phyloP scores from a whole-genome alignment of 352 stramenopile genomes.

The Salisapilia sapeloensis region DNA sequence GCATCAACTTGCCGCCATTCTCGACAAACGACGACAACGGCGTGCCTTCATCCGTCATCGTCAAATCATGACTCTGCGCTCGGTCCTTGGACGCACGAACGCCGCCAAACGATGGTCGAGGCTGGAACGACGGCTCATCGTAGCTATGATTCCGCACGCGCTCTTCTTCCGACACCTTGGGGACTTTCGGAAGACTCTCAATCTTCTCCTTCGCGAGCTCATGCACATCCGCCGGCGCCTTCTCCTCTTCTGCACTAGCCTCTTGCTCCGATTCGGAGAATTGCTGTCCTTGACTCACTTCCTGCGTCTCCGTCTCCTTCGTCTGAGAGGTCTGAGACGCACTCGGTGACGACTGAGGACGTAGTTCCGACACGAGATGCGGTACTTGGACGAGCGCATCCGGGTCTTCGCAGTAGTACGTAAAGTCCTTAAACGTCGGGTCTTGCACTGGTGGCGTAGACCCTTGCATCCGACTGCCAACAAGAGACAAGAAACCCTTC shows the following conservation, averaged over 20 bases:
- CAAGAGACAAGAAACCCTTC: conserved; percentile 71
- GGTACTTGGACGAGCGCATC: conserved; percentile 71
- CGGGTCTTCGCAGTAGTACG: conserved; percentile 79
- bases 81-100: not conserved
- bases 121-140: no score
- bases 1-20: conserved; percentile 16
- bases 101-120: no score
- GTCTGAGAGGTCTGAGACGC: no score
- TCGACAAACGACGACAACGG: conserved; percentile 74
- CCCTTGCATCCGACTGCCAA: conserved; percentile 40
- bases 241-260: conserved; percentile 7
- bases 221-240: conserved; percentile 16
- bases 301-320: no score
- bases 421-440: conserved; percentile 82
- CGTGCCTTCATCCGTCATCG: no score
- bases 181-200: not conserved
- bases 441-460: conserved; percentile 62
- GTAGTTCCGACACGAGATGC: conserved; percentile 64
- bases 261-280: conserved; percentile 10
- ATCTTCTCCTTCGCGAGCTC: conserved; percentile 3
- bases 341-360: conserved; percentile 20
- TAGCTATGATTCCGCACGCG: not conserved
- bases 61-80: not conserved
- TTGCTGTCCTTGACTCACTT: conserved; percentile 15
- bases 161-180: not conserved